These are phyloP conservation scores for Primulina eburnea DNA, from an alignment of 257 asterid species.

Conservation along the genomic window DNA sequence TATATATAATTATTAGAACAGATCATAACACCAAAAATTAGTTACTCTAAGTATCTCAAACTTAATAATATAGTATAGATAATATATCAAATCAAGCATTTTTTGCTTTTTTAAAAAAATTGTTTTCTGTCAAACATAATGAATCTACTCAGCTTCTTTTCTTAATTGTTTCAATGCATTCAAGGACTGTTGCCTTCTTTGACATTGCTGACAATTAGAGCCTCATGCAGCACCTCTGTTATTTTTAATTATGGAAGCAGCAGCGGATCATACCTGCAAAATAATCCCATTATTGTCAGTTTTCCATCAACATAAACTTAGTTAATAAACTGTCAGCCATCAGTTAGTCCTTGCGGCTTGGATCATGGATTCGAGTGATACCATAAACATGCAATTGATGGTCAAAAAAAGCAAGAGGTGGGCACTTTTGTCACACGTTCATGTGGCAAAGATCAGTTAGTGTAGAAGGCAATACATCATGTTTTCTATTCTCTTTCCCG, in stretches of 20 bases:
- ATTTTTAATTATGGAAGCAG: constrained; percentile 77
- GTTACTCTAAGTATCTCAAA: no score
- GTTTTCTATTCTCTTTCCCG: no score
- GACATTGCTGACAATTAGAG: constrained; percentile 72
- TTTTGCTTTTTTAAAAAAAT: not conserved
- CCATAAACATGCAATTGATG: not conserved
- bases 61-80: no score
- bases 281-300: not conserved
- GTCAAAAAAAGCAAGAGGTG: not conserved
- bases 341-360: not conserved
- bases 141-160: constrained; percentile 37
- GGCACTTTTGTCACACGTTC: not conserved
- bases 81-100: not conserved
- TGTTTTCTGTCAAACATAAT: not conserved
- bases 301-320: not conserved
- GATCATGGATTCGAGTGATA: not conserved
- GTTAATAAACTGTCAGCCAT: not conserved
- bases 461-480: no score
- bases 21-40: no score
- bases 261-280: constrained; percentile 61
- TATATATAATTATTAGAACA: no score
- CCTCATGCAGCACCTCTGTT: constrained; percentile 63
- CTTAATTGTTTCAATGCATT: constrained; percentile 94
- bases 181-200: constrained; percentile 73
- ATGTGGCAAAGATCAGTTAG: no score